A percentile compares a stretch with the other conserved stretches of the same genome.
phyloP scores from a whole-genome alignment of 106 monocot genomes.

The Phalaenopsis aphrodite region DNA sequence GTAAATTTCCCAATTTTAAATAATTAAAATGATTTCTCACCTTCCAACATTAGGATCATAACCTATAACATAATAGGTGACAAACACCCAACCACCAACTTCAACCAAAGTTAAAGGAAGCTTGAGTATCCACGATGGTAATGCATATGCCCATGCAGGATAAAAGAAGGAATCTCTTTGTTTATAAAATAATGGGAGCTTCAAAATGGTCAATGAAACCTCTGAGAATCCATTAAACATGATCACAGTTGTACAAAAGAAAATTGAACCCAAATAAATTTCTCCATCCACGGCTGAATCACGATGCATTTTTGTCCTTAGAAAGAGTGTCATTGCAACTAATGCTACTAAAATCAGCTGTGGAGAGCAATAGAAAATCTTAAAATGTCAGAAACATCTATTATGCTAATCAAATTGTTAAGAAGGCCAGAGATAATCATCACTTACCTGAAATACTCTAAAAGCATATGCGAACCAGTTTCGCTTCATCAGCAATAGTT shows the following conservation, averaged over 20 bases:
- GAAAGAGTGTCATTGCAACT: slow-evolving; percentile 42
- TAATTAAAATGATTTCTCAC: slow-evolving; percentile 2
- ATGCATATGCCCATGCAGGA: slow-evolving; percentile 48
- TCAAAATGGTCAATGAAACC: slow-evolving; percentile 25
- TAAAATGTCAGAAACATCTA: not conserved
- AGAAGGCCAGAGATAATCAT: not conserved
- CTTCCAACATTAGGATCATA: slow-evolving; percentile 41
- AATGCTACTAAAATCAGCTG: slow-evolving; percentile 29
- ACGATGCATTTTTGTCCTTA: slow-evolving; percentile 44
- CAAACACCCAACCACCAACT: slow-evolving; percentile 32
- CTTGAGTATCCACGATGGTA: slow-evolving; percentile 49
- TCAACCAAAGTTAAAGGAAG: slow-evolving; percentile 36
- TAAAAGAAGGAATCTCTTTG: slow-evolving; percentile 43
- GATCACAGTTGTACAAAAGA: slow-evolving; percentile 19
- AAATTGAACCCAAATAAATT: slow-evolving; percentile 40
- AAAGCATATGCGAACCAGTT: slow-evolving; percentile 45
- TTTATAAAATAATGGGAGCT: slow-evolving; percentile 49
- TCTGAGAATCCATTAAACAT: slow-evolving; percentile 49
- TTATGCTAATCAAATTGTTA: too few relatives aligned
- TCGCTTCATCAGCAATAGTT: slow-evolving; percentile 42
- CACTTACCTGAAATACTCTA: slow-evolving; percentile 25
- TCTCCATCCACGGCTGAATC: slow-evolving; percentile 20
- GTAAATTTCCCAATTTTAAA: too few relatives aligned
- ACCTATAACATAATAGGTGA: slow-evolving; percentile 46
- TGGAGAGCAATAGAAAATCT: not conserved